Evolutionary conservation across 768 basidiomycete genomes (phyloP), one percentile per base, ranked within the genome.

Genomic region (Hortiboletus campestris): DNA sequence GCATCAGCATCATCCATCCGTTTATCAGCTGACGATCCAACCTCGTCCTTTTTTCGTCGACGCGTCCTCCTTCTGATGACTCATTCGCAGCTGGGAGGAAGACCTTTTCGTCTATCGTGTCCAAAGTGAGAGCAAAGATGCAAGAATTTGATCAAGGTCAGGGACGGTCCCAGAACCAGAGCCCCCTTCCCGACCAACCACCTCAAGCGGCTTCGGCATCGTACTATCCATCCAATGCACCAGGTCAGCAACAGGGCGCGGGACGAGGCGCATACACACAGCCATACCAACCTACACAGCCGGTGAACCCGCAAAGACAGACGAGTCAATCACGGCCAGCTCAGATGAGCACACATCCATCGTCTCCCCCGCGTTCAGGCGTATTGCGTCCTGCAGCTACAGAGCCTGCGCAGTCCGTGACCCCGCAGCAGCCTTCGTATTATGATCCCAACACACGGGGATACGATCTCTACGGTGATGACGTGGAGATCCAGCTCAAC

Each of bases 91-190:
- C 80, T 50, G 89, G 91, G 4, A 91, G 89, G 75, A 88, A 85
- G 72, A 92, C 90, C 0, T 81, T 93, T 69, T 84, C 80, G 45
- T 79, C 75, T 10, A 68, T 93, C 28, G 77, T 92, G 39, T 83
- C 83, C 34, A 92, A 88, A 68, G 88, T 91, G 45, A 91, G 84
- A 66, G 84, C 89, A 6, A 93, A 92, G 79, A 84, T 92, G 55
- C 86, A 88, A 63, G 91, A 92, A 63, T 84, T 84, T 57, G 90
- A 92, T 38, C 82, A 84, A 63, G 66, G 67, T 16, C 63, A 68
- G 43, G 63, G 66, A 28, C 39, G 60, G 51, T 52, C 58, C 8
- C 56, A 63, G 25, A 45, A 59, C 11, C 61, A 65, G 56, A 51
- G 35, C 16, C 29, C 35, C 6, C 41, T 46, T 35, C 42, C 54